phyloP scores from a whole-genome alignment of 1,139 yeast genomes.

The Yamadazyma diddensiae region DNA sequence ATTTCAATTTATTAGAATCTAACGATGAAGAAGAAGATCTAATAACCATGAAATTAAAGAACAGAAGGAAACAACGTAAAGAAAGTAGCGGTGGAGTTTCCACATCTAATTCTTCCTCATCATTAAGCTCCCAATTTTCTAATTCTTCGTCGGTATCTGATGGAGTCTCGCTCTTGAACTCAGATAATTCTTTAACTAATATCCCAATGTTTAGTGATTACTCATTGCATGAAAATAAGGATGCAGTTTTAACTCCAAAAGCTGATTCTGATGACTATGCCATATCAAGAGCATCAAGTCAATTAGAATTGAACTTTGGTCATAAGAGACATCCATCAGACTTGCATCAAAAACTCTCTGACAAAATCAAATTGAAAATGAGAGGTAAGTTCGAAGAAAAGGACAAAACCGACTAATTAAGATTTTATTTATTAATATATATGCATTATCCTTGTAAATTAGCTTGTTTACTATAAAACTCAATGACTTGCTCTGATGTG shows the following conservation, averaged over 20 bases:
- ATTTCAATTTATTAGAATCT: conserved; percentile 42
- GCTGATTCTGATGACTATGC: conserved; percentile 13
- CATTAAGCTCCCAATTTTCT: conserved; percentile 19
- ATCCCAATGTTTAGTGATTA: conserved; percentile 55
- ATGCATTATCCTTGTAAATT: conserved; percentile 17
- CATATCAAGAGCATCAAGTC: conserved; percentile 22
- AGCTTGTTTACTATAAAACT: conserved; percentile 80
- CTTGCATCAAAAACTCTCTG: conserved; percentile 23
- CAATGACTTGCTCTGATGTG: conserved; percentile 83
- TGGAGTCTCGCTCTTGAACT: conserved; percentile 52
- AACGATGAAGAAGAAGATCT: conserved; percentile 54
- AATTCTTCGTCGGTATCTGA: conserved; percentile 44
- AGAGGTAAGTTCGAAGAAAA: conserved; percentile 29
- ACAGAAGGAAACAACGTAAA: conserved; percentile 23
- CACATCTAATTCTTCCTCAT: conserved; percentile 18
- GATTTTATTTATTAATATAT: conserved; percentile 1
- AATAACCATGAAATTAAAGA: conserved; percentile 52
- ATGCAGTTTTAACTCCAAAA: conserved; percentile 13
- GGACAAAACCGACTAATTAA: conserved; percentile 7
- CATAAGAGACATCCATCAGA: conserved; percentile 11
- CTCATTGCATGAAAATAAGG: conserved; percentile 32
- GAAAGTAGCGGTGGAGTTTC: conserved; percentile 11
- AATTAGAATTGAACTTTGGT: conserved; percentile 35
- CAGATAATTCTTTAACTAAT: conserved; percentile 52
- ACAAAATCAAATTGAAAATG: conserved; percentile 34